Base-by-base conservation (phyloP, 345 rosid genomes). In the Excoecaria agallocha region DNA sequence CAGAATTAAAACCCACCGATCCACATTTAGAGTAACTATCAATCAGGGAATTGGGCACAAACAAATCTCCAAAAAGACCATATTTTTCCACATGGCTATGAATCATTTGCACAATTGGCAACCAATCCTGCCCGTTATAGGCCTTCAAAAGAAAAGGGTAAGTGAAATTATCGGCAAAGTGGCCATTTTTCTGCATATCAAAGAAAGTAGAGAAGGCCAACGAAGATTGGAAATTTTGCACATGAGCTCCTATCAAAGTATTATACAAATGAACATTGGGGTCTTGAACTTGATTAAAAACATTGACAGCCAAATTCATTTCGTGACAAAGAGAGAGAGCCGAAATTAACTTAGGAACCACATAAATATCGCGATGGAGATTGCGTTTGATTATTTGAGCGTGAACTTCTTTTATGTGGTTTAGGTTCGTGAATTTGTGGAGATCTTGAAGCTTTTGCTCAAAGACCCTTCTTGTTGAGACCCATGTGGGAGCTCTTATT, bases 1-100 rank as follows among this genome's bases (percentile, higher is more conserved):
- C 96, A n/a, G 72, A 81, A 49, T 69, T 51, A 76, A 94, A 76
- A 57, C 98, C 96, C 69, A 52, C 52, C 9, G 56, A 84, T 41
- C 97, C 97, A 73, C 96, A 94, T 78, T 80, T 89, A 0, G 82
- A 89, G 69, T 94, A 94, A 75, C 89, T 84, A 86, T 89, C 97
- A 37, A 94, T 89, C 20, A 94, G 82, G 4, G 97, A 84, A 76
- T 94, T 94, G 56, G 98, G 98, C 61, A 92, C 92, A 75, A 87
- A 92, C 1, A 90, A 77, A 86, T 94, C 98, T 55, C 79, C 78
- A 10, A 75, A 82, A 88, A 92, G 87, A 35, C 93, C 94, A 24
- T 72, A 79, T 76, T 94, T 94, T 74, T 85, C 90, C 6, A 92
- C 79, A 43, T 85, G 90, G 77, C 80, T 61, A 83, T 94, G 98